These are phyloP conservation scores for Xylaria sp. DNA, from an alignment of 2,329 filamentous ascomycete species.

Conservation along the genomic window DNA sequence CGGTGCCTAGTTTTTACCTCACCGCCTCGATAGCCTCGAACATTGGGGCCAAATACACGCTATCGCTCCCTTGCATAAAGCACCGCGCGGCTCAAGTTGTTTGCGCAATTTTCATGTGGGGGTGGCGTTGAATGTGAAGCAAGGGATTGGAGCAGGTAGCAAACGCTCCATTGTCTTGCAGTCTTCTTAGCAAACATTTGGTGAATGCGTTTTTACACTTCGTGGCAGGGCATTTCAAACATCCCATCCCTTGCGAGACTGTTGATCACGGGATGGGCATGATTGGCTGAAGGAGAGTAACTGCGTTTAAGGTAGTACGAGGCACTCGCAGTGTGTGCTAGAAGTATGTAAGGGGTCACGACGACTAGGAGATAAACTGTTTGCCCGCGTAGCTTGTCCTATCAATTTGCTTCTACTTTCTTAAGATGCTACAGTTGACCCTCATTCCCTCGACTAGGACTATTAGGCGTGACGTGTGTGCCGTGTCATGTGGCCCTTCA, in stretches of 20 bases:
- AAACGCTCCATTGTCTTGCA: too few species aligned
- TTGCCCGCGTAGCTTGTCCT: not conserved
- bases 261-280: too few species aligned
- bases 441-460: not conserved
- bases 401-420: not conserved
- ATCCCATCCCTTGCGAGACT: too few species aligned
- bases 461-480: not conserved
- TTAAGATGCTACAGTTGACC: not conserved
- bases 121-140: not conserved
- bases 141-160: not conserved
- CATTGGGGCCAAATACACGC: not conserved
- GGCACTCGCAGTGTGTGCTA: not conserved
- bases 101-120: not conserved
- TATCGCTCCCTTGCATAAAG: not conserved
- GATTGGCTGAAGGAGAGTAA: not conserved
- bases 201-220: too few species aligned
- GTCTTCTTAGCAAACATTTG: too few species aligned
- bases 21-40: too few species aligned
- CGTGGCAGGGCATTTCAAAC: too few species aligned
- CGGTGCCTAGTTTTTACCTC: too few species aligned
- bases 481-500: not conserved
- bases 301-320: not conserved
- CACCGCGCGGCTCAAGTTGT: not conserved
- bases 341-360: not conserved
- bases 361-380: not conserved